Base-by-base conservation (phyloP, 345 rosid genomes). In the Aethionema arabicum region DNA sequence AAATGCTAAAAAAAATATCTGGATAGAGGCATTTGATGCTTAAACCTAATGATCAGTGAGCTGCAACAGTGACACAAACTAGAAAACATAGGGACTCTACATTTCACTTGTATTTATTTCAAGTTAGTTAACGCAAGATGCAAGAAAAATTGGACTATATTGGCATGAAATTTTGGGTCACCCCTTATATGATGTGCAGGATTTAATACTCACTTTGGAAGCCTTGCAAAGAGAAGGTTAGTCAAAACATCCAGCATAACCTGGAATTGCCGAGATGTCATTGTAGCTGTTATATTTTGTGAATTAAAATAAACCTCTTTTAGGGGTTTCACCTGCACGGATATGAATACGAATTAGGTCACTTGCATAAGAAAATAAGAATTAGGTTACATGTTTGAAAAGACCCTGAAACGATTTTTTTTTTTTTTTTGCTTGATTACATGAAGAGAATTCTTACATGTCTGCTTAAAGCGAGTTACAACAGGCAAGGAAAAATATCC, bases 251-350 rank as follows among this genome's bases (percentile, higher is more conserved):
- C 96, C 76, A 83, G 72, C 99, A 93, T 90, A 68, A 93, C 97
- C 67, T 90, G 97, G 76, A 90, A 93, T 65, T 93, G 99, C 37
- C 96, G 90, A 65, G 99, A 87, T 12, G 99, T 93, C 99, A 93
- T 93, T 54, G 96, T 74, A 53, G 99, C 97, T 31, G 79, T 83
- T 83, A 93, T 90, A 68, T 86, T 81, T 44, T 56, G 79, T 13
- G 97, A 87, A 72, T 90, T 85, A 78, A 93, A 93, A 41, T 86
- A 75, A 46, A 93, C 96, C 80, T 93, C 99, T 73, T 93, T 87
- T 56, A 93, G 82, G 30, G 99, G 97, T 82, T 93, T 93, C 82
- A 93, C 82, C 99, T 93, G 81, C 62, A 81, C 66, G 14, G 52
- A 42, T 38, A 54, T 11, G 53, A 66, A 68, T 46, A 44, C 63